Percentiles rank a stretch among this genome's conserved stretches.
phyloP scores from a whole-genome alignment of 192 early-diverging fungal genomes.

The Powellomyces hirtus region DNA sequence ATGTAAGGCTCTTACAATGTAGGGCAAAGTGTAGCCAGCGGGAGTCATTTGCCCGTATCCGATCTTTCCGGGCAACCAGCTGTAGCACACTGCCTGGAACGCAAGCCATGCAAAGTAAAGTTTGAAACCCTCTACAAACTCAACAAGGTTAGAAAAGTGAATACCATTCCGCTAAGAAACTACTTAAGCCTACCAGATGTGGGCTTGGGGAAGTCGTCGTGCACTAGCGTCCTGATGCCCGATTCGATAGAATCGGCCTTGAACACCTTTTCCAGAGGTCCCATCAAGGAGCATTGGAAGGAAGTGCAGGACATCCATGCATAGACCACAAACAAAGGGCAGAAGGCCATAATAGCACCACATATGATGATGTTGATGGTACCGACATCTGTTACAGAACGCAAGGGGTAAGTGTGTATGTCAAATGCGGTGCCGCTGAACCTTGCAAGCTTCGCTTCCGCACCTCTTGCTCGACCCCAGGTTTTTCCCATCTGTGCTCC shows the following conservation, averaged over 20 bases:
- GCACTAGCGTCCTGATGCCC: conserved; percentile 15
- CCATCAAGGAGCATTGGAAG: conserved; percentile 64
- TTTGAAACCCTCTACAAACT: conserved; percentile 44
- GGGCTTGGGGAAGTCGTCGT: conserved; percentile 39
- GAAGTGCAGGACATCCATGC: conserved; percentile 65
- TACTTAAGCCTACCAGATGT: conserved; percentile 36
- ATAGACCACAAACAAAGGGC: conserved; percentile 66
- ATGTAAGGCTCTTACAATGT: conserved; percentile 73
- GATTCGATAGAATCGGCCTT: conserved; percentile 7
- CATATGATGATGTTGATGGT: conserved; percentile 51
- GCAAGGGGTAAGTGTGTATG: neutral
- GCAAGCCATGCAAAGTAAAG: conserved; percentile 65
- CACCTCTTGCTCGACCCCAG: conserved; percentile 74
- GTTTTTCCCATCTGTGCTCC: conserved; percentile 65
- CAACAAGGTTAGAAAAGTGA: no score
- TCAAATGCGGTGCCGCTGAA: neutral
- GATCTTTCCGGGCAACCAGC: conserved; percentile 62
- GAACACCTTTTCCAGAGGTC: conserved; percentile 43
- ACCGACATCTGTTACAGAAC: conserved; percentile 24
- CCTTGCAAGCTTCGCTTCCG: neutral
- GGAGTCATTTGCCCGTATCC: conserved; percentile 80
- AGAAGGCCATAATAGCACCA: conserved; percentile 56
- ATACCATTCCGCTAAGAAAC: no score
- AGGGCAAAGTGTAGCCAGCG: conserved; percentile 68
- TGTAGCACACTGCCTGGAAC: conserved; percentile 69